These are phyloP conservation scores for Beauveria bassiana DNA, from an alignment of 2,329 filamentous ascomycete genomes.

Conservation along the genomic window DNA sequence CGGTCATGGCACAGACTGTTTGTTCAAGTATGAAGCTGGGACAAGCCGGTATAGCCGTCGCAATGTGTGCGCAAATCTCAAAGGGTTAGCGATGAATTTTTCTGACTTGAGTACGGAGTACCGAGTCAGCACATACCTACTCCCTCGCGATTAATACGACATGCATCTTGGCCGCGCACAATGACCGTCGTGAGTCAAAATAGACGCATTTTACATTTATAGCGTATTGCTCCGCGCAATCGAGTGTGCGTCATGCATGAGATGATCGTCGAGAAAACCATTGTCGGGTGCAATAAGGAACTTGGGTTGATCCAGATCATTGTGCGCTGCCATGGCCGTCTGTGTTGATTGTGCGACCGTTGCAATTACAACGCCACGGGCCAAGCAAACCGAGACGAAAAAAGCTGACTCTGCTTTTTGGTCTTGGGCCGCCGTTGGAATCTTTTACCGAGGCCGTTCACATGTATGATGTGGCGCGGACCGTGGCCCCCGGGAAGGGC, in stretches of 20 bases:
- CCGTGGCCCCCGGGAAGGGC: constrained; percentile 9
- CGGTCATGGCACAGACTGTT: neutral
- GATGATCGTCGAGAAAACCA: neutral
- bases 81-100: neutral
- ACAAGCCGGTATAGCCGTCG: constrained; percentile 4
- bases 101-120: neutral
- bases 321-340: neutral
- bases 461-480: constrained; percentile 3
- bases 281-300: neutral
- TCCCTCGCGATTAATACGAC: neutral
- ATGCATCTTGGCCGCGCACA: neutral
- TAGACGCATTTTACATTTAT: neutral
- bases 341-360: neutral
- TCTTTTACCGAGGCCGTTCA: constrained; percentile 8
- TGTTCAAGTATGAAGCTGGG: neutral
- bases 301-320: neutral
- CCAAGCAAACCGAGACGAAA: neutral
- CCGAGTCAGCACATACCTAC: neutral
- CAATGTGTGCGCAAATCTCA: neutral
- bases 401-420: neutral
- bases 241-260: neutral
- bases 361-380: neutral
- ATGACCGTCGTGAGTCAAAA: neutral
- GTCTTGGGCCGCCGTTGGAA: neutral
- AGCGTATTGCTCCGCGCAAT: neutral